Base-by-base conservation (phyloP, 768 basidiomycete genomes). In the Pleurotus salmoneostramineus region DNA sequence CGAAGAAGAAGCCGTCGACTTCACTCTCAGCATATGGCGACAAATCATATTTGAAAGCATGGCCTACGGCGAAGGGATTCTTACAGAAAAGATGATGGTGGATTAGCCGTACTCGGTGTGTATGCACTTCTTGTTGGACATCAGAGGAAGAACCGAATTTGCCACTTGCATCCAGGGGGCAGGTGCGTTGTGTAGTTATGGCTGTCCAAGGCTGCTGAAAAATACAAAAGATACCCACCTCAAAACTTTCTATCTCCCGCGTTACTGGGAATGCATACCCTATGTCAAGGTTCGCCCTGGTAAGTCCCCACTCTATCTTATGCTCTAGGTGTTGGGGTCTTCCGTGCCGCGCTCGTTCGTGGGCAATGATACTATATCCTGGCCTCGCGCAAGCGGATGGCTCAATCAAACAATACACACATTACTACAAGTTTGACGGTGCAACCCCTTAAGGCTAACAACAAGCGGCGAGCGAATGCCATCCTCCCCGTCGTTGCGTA, bases 31-130 rank as follows among this genome's bases (percentile, higher is more conserved):
- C 60, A 78, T 97, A 49, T 98, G 95, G 95, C 84, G 93, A 56
- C 91, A 93, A 73, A 82, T 96, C 64, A 91, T 94, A 51, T 96
- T 96, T 68, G 95, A 98, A 78, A 94, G 93, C 66, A 89, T 93
- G 84, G 91, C 94, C 31, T 95, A 92, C 69, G 87, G 84, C 61
- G 91, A 95, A 71, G 93, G 93, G 42, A 77, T 96, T 60, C 84
- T 89, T 65, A 94, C 93, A 27, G 93, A 93, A 64, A 83, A 82
- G 69, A 84, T 91, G 83, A 78, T 89, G 74, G 87, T 93, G 66
- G 89, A 91, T 71, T 87, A 73, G 74, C 58, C 52, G 60, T 50
- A 33, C 48, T 57, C 56, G 61, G 14, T 45, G 44, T 6, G 44
- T 15, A 17, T 15, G n/a, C 21, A 27, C 21, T 17, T 45, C 12